phyloP scores from a whole-genome alignment of 1,139 yeast species.

The Pichia sp. region DNA sequence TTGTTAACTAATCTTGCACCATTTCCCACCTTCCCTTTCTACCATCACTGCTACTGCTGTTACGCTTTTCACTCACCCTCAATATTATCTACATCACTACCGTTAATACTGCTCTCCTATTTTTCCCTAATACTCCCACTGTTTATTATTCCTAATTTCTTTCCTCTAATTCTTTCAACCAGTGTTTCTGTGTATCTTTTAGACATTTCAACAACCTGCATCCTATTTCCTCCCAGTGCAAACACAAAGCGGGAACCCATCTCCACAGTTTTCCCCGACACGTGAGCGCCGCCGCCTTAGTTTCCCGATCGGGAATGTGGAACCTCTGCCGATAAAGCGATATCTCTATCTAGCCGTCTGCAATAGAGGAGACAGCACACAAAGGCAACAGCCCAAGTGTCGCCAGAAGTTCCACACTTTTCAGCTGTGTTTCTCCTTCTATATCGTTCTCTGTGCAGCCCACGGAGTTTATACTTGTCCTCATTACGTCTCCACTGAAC shows the following conservation, averaged over 20 bases:
- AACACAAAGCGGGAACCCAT: background rate
- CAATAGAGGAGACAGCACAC: background rate
- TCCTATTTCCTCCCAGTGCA: too few relatives aligned
- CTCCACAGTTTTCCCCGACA: background rate
- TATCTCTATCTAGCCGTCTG: background rate
- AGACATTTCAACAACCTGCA: background rate
- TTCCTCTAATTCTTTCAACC: background rate
- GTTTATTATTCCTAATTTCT: background rate
- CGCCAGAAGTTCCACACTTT: background rate
- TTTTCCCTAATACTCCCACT: too few relatives aligned
- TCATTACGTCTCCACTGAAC: too few relatives aligned
- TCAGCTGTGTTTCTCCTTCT: background rate
- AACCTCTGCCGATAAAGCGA: background rate
- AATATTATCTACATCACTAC: background rate
- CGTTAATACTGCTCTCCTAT: background rate
- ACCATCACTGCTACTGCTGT: background rate
- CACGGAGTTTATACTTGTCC: too few relatives aligned
- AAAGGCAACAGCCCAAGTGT: too few relatives aligned
- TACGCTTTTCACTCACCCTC: background rate
- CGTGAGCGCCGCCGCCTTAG: background rate
- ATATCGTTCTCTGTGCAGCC: too few relatives aligned
- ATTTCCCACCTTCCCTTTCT: background rate
- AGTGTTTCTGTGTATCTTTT: background rate
- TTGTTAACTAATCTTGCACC: background rate
- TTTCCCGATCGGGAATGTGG: background rate